Base-by-base conservation (phyloP, 805 yeast genomes). In the Wickerhamomyces bisporus region DNA sequence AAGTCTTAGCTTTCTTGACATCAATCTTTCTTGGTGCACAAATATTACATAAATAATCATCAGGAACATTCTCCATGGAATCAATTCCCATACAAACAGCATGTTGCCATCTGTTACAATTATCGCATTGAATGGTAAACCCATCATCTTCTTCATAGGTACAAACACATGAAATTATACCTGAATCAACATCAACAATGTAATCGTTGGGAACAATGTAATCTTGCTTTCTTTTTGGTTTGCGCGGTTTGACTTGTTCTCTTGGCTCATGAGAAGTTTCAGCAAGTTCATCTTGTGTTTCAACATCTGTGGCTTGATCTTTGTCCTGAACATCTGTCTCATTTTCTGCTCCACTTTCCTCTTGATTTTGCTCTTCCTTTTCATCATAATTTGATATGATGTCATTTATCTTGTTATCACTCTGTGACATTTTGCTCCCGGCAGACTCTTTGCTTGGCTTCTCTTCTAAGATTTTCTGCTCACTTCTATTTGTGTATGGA, bases 61-160 rank as follows among this genome's bases (percentile, higher is more conserved):
- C 96, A 0, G 96, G 96, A 0, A 80, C 94, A 35, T 83, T 80
- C 28, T 76, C 82, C 41, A 75, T 77, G 32, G 80, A 75, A 32
- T 68, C 68, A 40, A 85, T 86, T 7, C 82, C 83, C 75, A 87
- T 86, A 61, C 98, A 89, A n/a, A 76, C 69, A 20, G 93, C 88
- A 63, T 89, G 98, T 57, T 89, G 96, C 97, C 97, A 89, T 44
- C 95, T 76, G 59, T 75, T 81, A 60, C 98, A 89, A 25, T 77
- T 71, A 57, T 88, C 96, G 64, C 98, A 93, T 62, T 93, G 98
- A 44, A 93, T 85, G 18, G 95, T 89, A 53, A 86, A 82, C 0
- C 97, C 97, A 50, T 91, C 93, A 61, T 87, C 96, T 43, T 86
- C 94, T 41, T 79, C 85, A 49, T 70, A 79, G 1, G 79, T 87